Evolutionary conservation across 1,139 yeast species (phyloP), one percentile per base, ranked within the genome.

Genomic region (Diutina scorzettiae): DNA sequence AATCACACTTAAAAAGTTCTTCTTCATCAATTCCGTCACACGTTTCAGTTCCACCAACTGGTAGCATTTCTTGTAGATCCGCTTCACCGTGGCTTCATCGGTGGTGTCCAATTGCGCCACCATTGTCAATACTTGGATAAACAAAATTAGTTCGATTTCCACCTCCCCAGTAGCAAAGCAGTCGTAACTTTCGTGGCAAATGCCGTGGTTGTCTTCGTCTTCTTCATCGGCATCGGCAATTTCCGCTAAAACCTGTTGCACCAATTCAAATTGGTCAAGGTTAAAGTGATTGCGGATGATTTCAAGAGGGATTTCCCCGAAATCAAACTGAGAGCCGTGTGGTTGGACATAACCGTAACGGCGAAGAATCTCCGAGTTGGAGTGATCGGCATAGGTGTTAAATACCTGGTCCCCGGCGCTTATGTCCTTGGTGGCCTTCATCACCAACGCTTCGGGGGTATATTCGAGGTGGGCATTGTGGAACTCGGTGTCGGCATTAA

Each of bases 281-380:
- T 62, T 47, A 42, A 69, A 68, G 34, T 56, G 62, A 4, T 46
- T 50, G 37, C 62, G 62, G 17, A 81, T 64, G 3, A 54, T 52
- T 0, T 48, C 42, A 40, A 79, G 47, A 1, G 79, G 69, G 2
- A 91, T 54, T 56, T 91, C 97, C 6, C 81, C 96, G 51, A 84
- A 81, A 56, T 91, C 97, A 55, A 66, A 76, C 42, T 72, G 74
- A 1, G 95, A 84, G 0, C 89, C 89, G 11, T 69, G 69, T 46
- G 66, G 59, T 58, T 91, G 96, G 19, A 85, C 93, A 53, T 85
- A 91, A 0, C 98, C 98, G 51, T 89, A 91, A 44, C 95, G 71
- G 52, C 98, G 74, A 45, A 91, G 66, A 30, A 91, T 69, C 53
- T 91, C 97, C 27, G 91, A 68, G 56, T 89, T 89, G 21, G 97